Conservation (phyloP, 176 grass and related monocot species). For the Eleusine coracana region DNA sequence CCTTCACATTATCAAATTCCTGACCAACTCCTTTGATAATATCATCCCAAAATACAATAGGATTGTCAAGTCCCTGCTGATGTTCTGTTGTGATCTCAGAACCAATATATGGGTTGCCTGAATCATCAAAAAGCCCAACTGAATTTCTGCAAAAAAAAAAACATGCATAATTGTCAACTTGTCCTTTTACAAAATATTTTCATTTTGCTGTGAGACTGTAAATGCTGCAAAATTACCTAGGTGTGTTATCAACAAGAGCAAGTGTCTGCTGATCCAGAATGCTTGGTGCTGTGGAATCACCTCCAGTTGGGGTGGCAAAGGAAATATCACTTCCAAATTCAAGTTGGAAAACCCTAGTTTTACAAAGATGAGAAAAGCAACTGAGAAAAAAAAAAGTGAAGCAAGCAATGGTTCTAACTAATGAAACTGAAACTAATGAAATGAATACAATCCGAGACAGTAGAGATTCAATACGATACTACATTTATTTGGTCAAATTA, state of each 20-base stretch:
- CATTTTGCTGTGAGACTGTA: conserved; percentile 15
- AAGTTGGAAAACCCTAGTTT: conserved; percentile 58
- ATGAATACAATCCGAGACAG: not conserved
- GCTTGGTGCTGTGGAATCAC: conserved; percentile 50
- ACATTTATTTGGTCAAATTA: conserved; percentile 12
- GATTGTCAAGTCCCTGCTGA: conserved; percentile 36
- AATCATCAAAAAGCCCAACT: conserved; percentile 64
- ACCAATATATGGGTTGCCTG: conserved; percentile 56
- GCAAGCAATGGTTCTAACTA: not conserved
- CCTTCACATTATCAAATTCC: conserved; percentile 98
- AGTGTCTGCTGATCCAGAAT: conserved; percentile 68
- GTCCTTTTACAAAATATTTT: conserved; percentile 7
- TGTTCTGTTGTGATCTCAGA: conserved; percentile 56
- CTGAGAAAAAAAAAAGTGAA: not conserved
- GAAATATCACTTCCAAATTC: conserved; percentile 68
- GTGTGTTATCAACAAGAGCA: conserved; percentile 48
- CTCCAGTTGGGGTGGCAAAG: conserved; percentile 52
- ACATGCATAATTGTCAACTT: conserved; percentile 24
- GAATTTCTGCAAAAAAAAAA: conserved; percentile 52
- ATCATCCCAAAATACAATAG: conserved; percentile 56
- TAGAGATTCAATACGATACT: conserved; percentile 11
- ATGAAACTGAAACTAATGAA: conserved; percentile 10
- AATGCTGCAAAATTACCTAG: conserved; percentile 60
- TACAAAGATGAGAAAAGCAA: conserved; percentile 15
- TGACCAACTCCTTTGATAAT: conserved; percentile 92